Base-by-base conservation (phyloP, 768 basidiomycete genomes). In the Agaricus subrufescens region DNA sequence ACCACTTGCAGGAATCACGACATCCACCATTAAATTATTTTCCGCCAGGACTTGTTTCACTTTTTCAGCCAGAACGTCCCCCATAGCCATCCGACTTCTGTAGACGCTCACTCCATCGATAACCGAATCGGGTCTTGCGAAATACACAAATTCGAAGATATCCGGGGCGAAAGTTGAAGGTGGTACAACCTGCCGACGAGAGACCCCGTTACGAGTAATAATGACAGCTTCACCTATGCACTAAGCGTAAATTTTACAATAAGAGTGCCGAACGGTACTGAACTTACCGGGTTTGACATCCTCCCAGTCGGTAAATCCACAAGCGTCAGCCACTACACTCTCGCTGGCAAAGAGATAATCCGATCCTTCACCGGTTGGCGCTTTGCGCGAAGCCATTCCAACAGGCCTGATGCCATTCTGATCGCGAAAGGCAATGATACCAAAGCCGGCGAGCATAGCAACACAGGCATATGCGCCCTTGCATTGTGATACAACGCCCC, bases 381-480 rank as follows among this genome's bases (percentile, higher is more conserved):
- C 66, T 57, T 80, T 83, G 47, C 96, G 78, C 27, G 79, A 80
- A 1, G 84, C 95, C 78, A 94, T 81, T 1, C 97, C 97, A 30
- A 95, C 75, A 1, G 97, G 97, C 34, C 97, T 80, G 62, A 99
- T 98, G 46, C 97, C 97, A 66, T 98, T 97, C 8, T 95, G 97
- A 71, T 99, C 97, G 59, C 97, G 81, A 76, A 99, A 99, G 0
- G 90, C 97, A 67, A 99, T 95, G 58, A 98, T 87, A 0, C 97
- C 97, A 69, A 98, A 98, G 39, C 97, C 97, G 29, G 97, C 96
- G 40, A 99, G 82, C 97, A 99, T 98, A n/a, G 91, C 93, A 10
- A 94, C 89, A 66, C 95, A 98, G 1, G 95, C 96, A 70, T 98
- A 99, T 2, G 94, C 96, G 47, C 97, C 97, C 64, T 81, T 87